Base-by-base conservation (phyloP, 345 rosid genomes). In the Brassica rapa region DNA sequence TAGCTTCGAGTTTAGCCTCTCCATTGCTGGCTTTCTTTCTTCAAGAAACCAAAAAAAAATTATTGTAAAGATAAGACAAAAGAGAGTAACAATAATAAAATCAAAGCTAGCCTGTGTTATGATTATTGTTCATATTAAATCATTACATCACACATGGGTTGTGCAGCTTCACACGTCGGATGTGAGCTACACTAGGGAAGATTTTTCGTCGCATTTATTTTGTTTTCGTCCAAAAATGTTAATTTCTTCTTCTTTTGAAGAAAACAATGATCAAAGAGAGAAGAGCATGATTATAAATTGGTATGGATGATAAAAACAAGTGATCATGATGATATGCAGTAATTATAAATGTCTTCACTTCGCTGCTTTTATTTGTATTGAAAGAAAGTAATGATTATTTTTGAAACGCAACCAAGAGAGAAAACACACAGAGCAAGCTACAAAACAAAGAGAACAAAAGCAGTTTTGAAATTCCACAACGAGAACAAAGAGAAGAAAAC, bases 1-100 rank as follows among this genome's bases (percentile, higher is more conserved):
- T 74, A 95, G 89, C 82, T 95, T 84, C 41, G 99, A 86, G 91
- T 95, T 95, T 84, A 91, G 79, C 76, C 89, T 95, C 70, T 95
- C 99, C 99, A 95, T 94, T 62, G 29, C 12, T 51, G 15, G 6
- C 78, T 72, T 27, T 37, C 59, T 56, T 75, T 55, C 75, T 66
- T 55, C 65, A 79, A 23, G 23, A 62, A 51, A 11, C 56, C 3
- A 41, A 5, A 15, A 60, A 64, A 9, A 59, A 76, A 70, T 25
- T 59, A 77, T 78, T 25, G 27, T 30, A 0, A 66, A 7, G 46
- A 12, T 62, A 12, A 60, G 15, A 57, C 14, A 68, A 24, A 35
- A 62, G 62, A 85, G 76, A 25, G 37, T 60, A 32, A 77, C 73
- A 71, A 41, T 71, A 67, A 23, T 1, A 24, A 66, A 66, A 72